phyloP scores from a whole-genome alignment of 495 filamentous ascomycete genomes.

The Evernia prunastri region DNA sequence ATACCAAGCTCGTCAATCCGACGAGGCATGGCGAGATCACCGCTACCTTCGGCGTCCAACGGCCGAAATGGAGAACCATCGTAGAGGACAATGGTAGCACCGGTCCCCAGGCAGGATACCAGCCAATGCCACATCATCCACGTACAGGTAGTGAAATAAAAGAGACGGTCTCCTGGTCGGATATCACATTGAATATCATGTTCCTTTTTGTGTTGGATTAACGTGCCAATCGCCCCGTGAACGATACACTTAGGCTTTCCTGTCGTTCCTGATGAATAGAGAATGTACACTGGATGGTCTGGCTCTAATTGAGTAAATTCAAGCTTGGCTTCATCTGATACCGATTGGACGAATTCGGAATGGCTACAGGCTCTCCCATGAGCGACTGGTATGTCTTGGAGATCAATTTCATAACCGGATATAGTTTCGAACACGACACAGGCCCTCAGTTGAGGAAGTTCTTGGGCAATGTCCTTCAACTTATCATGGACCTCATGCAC shows the following conservation, averaged over 20 bases:
- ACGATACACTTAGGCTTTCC: constrained; percentile 90
- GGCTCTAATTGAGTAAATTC: constrained; percentile 69
- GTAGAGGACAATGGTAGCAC: constrained; percentile 77
- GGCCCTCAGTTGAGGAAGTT: constrained; percentile 54
- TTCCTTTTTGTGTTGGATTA: constrained; percentile 94
- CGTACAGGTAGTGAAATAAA: constrained; percentile 84
- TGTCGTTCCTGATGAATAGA: constrained; percentile 84
- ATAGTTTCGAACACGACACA: constrained; percentile 67
- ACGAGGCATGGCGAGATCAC: constrained; percentile 62
- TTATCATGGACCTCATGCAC: constrained; percentile 66
- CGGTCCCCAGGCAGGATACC: constrained; percentile 71
- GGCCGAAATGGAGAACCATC: constrained; percentile 81
- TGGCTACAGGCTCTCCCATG: constrained; percentile 49
- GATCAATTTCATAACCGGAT: constrained; percentile 40
- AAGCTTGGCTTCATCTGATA: constrained; percentile 41
- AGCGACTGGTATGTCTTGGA: constrained; percentile 42
- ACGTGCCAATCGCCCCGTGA: constrained; percentile 77
- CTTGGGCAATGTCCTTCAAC: constrained; percentile 59
- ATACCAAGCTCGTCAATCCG: constrained; percentile 66
- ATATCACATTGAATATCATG: constrained; percentile 79
- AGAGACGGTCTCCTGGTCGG: constrained; percentile 55
- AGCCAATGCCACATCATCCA: constrained; percentile 99
- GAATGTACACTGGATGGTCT: constrained; percentile 81
- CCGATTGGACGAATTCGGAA: constrained; percentile 40
- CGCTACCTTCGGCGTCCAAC: constrained; percentile 45